A percentile compares a stretch with the other conserved stretches of the same genome.
Evolutionary conservation across 768 basidiomycete species (phyloP).

Genomic region (Grammothele lineata): DNA sequence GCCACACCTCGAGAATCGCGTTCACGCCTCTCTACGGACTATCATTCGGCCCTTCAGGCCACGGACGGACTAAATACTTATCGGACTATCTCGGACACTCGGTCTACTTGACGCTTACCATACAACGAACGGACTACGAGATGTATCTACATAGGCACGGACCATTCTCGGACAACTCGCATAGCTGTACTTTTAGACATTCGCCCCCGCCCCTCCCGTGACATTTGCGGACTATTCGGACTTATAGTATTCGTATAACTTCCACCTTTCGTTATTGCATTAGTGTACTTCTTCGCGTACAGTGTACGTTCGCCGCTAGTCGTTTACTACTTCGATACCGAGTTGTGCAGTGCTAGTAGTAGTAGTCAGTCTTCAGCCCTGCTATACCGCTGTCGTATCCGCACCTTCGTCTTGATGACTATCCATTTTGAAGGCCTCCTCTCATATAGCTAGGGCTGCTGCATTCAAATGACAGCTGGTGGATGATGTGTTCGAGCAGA

Average conservation of each 20-base stretch:
- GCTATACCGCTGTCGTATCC: too few species aligned
- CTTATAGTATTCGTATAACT: conserved; percentile 15
- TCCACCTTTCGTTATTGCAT: conserved; percentile 1
- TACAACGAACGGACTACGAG: conserved; percentile 3
- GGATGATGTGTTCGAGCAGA: too few species aligned
- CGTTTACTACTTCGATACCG: too few species aligned
- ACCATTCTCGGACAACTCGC: conserved; percentile 7
- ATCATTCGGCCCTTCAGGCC: conserved; percentile 3
- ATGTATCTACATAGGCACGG: conserved; percentile 14
- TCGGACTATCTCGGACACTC: conserved; percentile 8
- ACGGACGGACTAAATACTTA: conserved; percentile 11
- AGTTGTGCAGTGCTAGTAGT: too few species aligned
- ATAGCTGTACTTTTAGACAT: conserved; percentile 16
- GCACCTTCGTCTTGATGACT: too few species aligned
- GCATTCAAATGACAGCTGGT: too few species aligned
- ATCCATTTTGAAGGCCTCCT: too few species aligned
- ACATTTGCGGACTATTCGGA: conserved; percentile 13
- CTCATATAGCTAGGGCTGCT: too few species aligned
- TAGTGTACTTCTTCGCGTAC: conserved; percentile 15
- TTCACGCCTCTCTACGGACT: conserved; percentile 8
- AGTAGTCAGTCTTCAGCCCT: too few species aligned
- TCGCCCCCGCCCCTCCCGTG: conserved; percentile 10
- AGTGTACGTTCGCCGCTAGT: conserved; percentile 14
- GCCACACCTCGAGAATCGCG: conserved; percentile 12
- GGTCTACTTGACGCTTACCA: background rate